These are phyloP conservation scores for Microsporum ferrugineum DNA, from an alignment of 2,329 filamentous ascomycete genomes.

Conservation along the genomic window DNA sequence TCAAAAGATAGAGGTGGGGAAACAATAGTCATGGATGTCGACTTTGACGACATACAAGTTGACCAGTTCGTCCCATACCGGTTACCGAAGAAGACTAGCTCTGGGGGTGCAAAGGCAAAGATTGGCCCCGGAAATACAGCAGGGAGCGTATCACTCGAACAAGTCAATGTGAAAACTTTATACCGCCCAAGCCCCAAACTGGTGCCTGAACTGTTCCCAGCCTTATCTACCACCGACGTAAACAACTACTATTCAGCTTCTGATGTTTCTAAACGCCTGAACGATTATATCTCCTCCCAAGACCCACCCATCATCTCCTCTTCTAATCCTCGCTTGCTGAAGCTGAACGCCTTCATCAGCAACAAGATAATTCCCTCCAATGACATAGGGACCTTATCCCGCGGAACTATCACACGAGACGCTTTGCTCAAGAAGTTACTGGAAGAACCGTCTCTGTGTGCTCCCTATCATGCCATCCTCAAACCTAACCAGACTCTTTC, in stretches of 20 bases:
- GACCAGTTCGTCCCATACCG: slow-evolving; percentile 50
- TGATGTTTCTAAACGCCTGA: slow-evolving; percentile 47
- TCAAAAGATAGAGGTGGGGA: slow-evolving; percentile 55
- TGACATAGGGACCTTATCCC: slow-evolving; percentile 46
- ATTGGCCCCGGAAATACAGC: slow-evolving; percentile 30
- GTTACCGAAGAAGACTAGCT: slow-evolving; percentile 42
- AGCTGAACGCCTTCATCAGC: slow-evolving; percentile 51
- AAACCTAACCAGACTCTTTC: slow-evolving; percentile 27
- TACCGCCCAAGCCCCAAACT: slow-evolving; percentile 49
- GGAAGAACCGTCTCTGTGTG: slow-evolving; percentile 37
- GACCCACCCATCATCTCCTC: slow-evolving; percentile 40
- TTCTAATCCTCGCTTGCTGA: slow-evolving; percentile 51
- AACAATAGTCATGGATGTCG: slow-evolving; percentile 52
- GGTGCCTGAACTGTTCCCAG: slow-evolving; percentile 42
- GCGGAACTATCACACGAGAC: slow-evolving; percentile 49
- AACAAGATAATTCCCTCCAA: slow-evolving; percentile 50
- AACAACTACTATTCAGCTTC: slow-evolving; percentile 48
- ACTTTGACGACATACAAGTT: slow-evolving; percentile 48
- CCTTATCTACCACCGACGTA: slow-evolving; percentile 37
- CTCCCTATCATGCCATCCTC: slow-evolving; percentile 48
- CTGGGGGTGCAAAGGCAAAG: slow-evolving; percentile 16
- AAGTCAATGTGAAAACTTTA: slow-evolving; percentile 39
- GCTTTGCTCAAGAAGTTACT: slow-evolving; percentile 49
- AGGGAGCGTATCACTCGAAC: slow-evolving; percentile 22
- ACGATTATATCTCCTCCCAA: slow-evolving; percentile 49